Evolutionary conservation across 2,329 filamentous ascomycete species (phyloP), one percentile per base, ranked within the genome.

Genomic region (Lachnellula cervina): DNA sequence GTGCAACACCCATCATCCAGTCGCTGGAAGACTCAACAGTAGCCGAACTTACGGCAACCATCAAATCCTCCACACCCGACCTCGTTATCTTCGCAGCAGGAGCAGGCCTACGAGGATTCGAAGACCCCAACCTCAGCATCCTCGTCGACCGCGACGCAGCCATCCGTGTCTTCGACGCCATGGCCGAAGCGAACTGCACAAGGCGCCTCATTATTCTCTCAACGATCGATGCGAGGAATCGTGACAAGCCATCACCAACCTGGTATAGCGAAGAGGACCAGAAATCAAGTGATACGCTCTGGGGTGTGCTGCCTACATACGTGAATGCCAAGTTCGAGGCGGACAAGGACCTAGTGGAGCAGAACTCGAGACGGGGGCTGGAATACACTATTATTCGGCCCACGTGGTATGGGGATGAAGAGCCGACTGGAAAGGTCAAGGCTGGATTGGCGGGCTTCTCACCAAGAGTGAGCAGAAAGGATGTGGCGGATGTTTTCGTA

Each of bases 371-470:
- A 32, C 58, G 73, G 11, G 69, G 68, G 5, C 61, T 78, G 51
- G 70, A 74, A 25, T 78, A 76, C 64, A 78, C 76, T 8, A 76
- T 77, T 54, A 69, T 77, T 49, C 60, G 75, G 35, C 74, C 75
- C 0, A 73, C 73, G 2, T 66, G 69, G 6, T 62, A 78, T 49
- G 70, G 60, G n/a, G 68, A 75, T 23, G 72, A 73, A 1, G 61
- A 66, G 2, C 70, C 64, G 4, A 71, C 62, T 19, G 75, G 74
- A 5, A 73, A 62, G 37, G 68, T 77, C 5, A 68, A 63, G 7
- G 72, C 76, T 1, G 77, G 77, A 3, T 72, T 72, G 61, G 72
- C 76, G 11, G 71, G 73, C 48, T 51, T 76, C 17, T 63, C 59
- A 2, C 62, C 64, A 0, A 71, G 62, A 51, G 70, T 78, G 38